Base-by-base conservation (phyloP, 495 filamentous ascomycete genomes). In the Cercophora sp. region DNA sequence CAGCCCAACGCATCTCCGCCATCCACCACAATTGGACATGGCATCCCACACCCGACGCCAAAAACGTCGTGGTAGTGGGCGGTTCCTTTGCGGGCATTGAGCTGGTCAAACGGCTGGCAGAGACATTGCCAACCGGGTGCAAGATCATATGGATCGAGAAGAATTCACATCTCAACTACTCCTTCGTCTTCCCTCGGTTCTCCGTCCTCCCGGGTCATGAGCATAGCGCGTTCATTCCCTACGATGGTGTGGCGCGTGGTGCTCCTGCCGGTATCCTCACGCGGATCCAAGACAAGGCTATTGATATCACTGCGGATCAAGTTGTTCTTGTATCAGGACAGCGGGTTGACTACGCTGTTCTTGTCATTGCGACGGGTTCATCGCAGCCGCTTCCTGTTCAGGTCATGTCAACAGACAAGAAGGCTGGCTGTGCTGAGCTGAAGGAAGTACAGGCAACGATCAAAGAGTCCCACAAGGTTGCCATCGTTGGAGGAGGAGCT, bases 51-150 rank as follows among this genome's bases (percentile, higher is more conserved):
- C 54, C 26, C 15, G 46, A 59, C 4, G 61, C 78, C 2, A 60
- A 70, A 23, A 75, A 72, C 1, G 72, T 85, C 43, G 65, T 79
- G 5, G 72, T 86, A 15, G 72, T 83, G 1, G 83, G 83, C 4
- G 83, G 81, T 5, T 82, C 82, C 2, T 79, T 81, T 8, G 81
- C 81, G 0, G 82, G 82, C 2, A 73, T 84, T 0, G 75, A 84
- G 61, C 68, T 84, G 60, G 80, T 79, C 0, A 73, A 61, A 20
- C 59, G 63, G 20, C 70, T 78, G 0, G 60, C 63, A 8, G 62
- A 72, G 26, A 64, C 68, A 1, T 41, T 80, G 0, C 74, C 77
- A 0, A 69, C 69, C 0, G 70, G 71, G 5, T 77, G 72, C 54
- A 54, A 61, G 1, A 72, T 77, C 3, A 50, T 76, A 3, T 49